Conservation (phyloP, 257 asterid species). For the Solanum pimpinellifolium region DNA sequence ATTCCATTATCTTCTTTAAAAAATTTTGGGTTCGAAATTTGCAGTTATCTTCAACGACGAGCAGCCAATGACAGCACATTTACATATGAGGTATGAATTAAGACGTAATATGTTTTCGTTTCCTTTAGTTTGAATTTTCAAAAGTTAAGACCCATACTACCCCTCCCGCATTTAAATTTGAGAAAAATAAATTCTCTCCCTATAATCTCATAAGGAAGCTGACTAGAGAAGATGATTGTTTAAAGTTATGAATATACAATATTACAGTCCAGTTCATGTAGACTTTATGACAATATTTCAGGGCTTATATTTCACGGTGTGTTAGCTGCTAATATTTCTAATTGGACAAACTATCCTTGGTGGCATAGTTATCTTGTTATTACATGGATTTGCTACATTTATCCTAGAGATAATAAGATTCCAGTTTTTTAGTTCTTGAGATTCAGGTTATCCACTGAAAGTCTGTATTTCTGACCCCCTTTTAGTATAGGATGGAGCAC, state of each 20-base stretch:
- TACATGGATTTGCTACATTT: not conserved
- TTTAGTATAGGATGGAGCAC: not conserved
- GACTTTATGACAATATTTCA: not conserved
- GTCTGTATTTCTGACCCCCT: not conserved
- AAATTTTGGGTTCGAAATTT: not conserved
- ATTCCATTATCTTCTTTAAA: not conserved
- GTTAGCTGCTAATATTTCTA: not conserved
- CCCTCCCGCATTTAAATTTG: not conserved
- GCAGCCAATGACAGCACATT: conserved; percentile 62
- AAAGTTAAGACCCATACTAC: not conserved
- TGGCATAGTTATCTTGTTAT: not conserved
- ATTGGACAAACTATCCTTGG: not conserved
- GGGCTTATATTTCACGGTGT: not conserved
- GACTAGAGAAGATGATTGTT: not conserved
- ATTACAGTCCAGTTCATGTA: not conserved
- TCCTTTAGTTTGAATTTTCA: not conserved
- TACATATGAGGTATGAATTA: conserved; percentile 67
- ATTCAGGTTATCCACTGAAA: not conserved
- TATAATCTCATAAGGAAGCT: not conserved
- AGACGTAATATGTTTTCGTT: not conserved
- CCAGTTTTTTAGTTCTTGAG: not conserved
- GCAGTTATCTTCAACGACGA: conserved; percentile 84
- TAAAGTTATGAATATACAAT: not conserved
- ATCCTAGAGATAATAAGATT: not conserved
- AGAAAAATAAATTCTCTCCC: not conserved